phyloP scores from a whole-genome alignment of 2,329 filamentous ascomycete species.

The Microsporum ferrugineum region DNA sequence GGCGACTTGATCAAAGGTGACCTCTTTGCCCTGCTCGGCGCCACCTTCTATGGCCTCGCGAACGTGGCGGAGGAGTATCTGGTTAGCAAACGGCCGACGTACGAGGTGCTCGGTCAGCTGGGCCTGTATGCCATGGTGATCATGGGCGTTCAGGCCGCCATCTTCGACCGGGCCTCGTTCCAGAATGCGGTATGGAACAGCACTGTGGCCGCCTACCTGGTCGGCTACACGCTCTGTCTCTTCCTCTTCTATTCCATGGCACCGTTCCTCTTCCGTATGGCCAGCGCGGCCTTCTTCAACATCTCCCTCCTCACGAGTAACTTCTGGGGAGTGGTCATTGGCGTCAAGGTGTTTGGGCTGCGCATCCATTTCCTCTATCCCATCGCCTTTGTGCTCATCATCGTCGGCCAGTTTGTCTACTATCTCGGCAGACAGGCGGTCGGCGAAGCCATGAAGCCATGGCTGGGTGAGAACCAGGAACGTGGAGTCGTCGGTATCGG shows the following conservation, averaged over 20 bases:
- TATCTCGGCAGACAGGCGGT: constrained; percentile 72
- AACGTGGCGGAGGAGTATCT: constrained; percentile 95
- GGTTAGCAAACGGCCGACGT: constrained; percentile 72
- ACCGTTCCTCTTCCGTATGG: constrained; percentile 79
- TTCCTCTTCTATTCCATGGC: constrained; percentile 77
- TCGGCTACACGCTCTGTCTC: constrained; percentile 80
- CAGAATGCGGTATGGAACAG: constrained; percentile 52
- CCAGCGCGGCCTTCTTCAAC: constrained; percentile 89
- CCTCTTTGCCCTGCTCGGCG: constrained; percentile 77
- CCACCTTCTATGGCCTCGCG: constrained; percentile 78
- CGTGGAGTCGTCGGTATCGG: constrained; percentile 67
- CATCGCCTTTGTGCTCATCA: constrained; percentile 75
- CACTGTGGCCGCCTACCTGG: constrained; percentile 64
- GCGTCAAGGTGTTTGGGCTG: constrained; percentile 71
- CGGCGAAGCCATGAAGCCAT: constrained; percentile 87
- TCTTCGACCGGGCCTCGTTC: constrained; percentile 77
- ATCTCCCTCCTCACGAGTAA: constrained; percentile 87
- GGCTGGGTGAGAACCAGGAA: constrained; percentile 81
- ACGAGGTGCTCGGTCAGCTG: constrained; percentile 87
- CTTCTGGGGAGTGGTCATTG: constrained; percentile 95
- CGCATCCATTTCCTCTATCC: constrained; percentile 55
- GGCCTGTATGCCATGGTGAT: constrained; percentile 80
- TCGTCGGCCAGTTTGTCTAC: constrained; percentile 74
- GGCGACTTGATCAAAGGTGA: constrained; percentile 79
- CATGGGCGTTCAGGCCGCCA: constrained; percentile 80